Conservation (phyloP, 768 basidiomycete species). For the Russula earlei region DNA sequence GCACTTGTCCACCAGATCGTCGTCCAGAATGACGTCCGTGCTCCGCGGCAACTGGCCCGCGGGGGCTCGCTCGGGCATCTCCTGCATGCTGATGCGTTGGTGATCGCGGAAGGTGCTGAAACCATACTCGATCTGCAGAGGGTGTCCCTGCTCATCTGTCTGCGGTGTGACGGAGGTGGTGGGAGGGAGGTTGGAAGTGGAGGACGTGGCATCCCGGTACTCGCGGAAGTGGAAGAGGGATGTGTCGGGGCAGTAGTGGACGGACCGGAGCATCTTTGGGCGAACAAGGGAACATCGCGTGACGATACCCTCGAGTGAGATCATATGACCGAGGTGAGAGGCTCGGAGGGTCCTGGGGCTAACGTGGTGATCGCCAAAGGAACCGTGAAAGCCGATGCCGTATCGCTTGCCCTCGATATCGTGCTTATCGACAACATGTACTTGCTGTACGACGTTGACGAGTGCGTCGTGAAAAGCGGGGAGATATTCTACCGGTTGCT, state of each 20-base stretch:
- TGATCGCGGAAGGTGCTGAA: slow-evolving; percentile 89
- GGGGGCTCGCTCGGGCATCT: slow-evolving; percentile 98
- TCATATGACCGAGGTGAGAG: slow-evolving; percentile 88
- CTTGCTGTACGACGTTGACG: slow-evolving; percentile 55
- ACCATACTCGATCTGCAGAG: slow-evolving; percentile 87
- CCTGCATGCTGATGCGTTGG: slow-evolving; percentile 96
- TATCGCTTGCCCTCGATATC: slow-evolving; percentile 71
- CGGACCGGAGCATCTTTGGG: slow-evolving; percentile 95
- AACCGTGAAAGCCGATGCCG: slow-evolving; percentile 87
- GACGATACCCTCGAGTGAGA: slow-evolving; percentile 95
- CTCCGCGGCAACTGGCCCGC: slow-evolving; percentile 94
- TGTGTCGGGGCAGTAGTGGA: slow-evolving; percentile 92
- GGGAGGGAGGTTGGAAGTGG: slow-evolving; percentile 78
- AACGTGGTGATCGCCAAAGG: slow-evolving; percentile 96
- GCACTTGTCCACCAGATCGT: slow-evolving; percentile 93
- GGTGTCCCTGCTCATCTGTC: slow-evolving; percentile 82
- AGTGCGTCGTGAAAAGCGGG: slow-evolving; percentile 88
- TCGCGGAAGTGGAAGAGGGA: slow-evolving; percentile 74
- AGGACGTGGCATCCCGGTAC: slow-evolving; percentile 88
- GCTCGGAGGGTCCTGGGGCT: slow-evolving; percentile 88
- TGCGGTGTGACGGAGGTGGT: slow-evolving; percentile 83
- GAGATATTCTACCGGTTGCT: slow-evolving; percentile 77
- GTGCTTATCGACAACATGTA: slow-evolving; percentile 74
- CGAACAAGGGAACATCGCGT: slow-evolving; percentile 96
- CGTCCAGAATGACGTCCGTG: slow-evolving; percentile 91